Evolutionary conservation across 129 eudicot genomes (phyloP), one percentile per base, ranked within the genome.

Genomic region (Artemisia argyi): DNA sequence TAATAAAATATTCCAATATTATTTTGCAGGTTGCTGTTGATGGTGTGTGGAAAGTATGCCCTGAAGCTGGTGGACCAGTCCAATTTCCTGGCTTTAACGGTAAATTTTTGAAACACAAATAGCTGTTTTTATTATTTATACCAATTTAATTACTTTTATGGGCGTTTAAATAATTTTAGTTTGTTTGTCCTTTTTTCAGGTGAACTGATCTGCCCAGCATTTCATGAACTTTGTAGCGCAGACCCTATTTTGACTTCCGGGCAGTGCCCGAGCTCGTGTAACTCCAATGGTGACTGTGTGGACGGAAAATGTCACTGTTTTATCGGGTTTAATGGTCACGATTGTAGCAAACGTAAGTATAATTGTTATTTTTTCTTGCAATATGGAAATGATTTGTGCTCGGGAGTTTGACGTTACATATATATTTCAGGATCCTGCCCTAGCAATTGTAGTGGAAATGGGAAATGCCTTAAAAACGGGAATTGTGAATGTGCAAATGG

Each of bases 1-100:
- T 65, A 5, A 14, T 55, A 20, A 39, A 7, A 39, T 39, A 5
- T 39, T 39, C 44, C 44, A 39, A 39, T 39, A 5, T 48, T 5
- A 48, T 20, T 17, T 46, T 58, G 42, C 82, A 94, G 98, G 93
- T 94, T 84, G 96, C 98, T 32, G 97, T 94, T 24, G 98, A 94
- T 76, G 96, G 97, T 3, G 32, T 77, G 60, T 94, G 98, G 98
- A 94, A 81, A 80, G 78, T 64, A 28, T 94, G 98, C 59, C 97
- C 97, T 46, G 86, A 80, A 82, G 82, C 87, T 55, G 98, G 98
- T 79, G 97, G 98, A 51, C 89, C 92, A 0, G 71, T 94, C 70
- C 91, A 88, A 46, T 94, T 88, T 82, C 90, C 97, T 24, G 96
- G 98, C 26, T 94, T 94, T 35, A 90, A 90, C 68, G 98, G 97